Base-by-base conservation (phyloP, 1,284 basidiomycete genomes). In the Sporisorium graminicola region DNA sequence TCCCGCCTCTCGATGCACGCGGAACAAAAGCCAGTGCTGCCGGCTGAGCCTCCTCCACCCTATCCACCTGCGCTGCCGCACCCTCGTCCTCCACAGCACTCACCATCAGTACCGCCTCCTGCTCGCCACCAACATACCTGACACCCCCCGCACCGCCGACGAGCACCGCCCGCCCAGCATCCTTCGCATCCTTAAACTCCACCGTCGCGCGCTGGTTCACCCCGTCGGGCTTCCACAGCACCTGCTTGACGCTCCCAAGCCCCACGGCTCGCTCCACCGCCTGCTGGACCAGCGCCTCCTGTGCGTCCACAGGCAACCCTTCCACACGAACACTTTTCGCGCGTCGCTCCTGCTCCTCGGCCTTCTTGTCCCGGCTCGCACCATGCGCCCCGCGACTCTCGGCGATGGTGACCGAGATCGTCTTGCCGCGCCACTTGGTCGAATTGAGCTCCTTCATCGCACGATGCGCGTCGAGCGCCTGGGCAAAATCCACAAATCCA, bases 401-500 rank as follows among this genome's bases (percentile, higher is more conserved):
- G 4, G 79, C 78, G 6, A 82, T 60, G 0, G 65, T 74, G 10
- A 85, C 83, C 1, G 64, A 65, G 8, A 85, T 63, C 24, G 75
- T 74, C 52, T 81, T 79, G 12, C 81, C 81, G 1, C 77, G 44
- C 57, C 82, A 69, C 42, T 76, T 74, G 0, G 74, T 71, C 51
- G 74, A 72, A 58, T 83, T 81, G 14, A 81, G 47, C 58, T 81
- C 82, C 12, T 65, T 61, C 68, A 85, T 76, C n/a, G 83, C 82
- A 18, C 74, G 58, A 20, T 74, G 72, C 7, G 84, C 84, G 33
- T 85, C 84, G 8, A 85, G 49, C 9, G 57, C 50, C 7, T 55
- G 64, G 0, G 92, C 91, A 84, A 94, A 98, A 82, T 98, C 95
- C 22, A 99, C 89, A 80, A 98, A 99, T 0, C 94, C 96, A 83